Evolutionary conservation across 2,329 filamentous ascomycete genomes (phyloP).

Genomic region (Hymenoscyphus occultus): DNA sequence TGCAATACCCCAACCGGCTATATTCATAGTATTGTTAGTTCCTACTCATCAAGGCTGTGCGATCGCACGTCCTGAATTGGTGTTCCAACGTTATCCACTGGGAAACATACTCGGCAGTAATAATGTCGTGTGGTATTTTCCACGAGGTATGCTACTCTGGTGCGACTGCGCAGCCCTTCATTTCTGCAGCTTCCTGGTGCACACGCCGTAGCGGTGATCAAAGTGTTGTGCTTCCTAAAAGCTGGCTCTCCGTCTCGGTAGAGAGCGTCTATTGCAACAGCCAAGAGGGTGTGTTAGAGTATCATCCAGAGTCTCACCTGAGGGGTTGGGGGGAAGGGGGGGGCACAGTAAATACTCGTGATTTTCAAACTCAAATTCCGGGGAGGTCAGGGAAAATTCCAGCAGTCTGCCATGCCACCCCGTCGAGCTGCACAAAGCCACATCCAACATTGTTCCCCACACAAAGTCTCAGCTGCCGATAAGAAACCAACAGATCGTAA

Average conservation of each 20-base stretch:
- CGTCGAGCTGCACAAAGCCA: constrained; percentile 2
- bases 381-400: not conserved
- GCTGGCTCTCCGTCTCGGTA: constrained; percentile 3
- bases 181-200: constrained; percentile 6
- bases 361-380: not conserved
- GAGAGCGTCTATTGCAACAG: constrained; percentile 6
- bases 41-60: constrained; percentile 1
- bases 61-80: not conserved
- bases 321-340: not conserved
- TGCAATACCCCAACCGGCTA: not conserved
- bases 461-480: not conserved
- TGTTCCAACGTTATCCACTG: not conserved
- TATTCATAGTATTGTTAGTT: not conserved
- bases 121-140: not conserved
- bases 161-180: constrained; percentile 6
- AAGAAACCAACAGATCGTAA: not conserved
- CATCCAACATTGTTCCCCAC: constrained; percentile 1
- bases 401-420: constrained; percentile 8
- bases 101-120: not conserved
- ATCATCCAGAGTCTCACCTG: not conserved
- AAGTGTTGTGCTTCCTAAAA: not conserved
- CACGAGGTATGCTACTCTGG: not conserved
- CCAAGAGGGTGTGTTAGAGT: not conserved
- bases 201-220: not conserved
- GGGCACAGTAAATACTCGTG: not conserved